Base-by-base conservation (phyloP, 257 asterid species). In the Oldenlandia corymbosa region DNA sequence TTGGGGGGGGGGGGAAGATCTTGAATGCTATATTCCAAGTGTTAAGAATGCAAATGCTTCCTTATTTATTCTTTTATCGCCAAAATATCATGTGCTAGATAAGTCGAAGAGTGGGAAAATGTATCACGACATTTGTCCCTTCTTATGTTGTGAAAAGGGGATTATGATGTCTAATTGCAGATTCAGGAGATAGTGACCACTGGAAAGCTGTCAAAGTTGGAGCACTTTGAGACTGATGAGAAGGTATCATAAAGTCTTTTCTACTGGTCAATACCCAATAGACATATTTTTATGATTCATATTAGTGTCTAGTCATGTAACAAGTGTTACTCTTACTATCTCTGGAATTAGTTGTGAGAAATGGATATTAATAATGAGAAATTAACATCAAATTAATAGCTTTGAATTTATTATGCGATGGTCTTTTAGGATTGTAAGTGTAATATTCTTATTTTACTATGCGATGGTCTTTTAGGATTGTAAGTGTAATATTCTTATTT, bases 121-220 rank as follows among this genome's bases (percentile, higher is more conserved):
- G 9, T 58, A 59, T 41, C 20, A 13, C 47, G 2, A 39, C 53
- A 7, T 68, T 37, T 41, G 63, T 27, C n/a, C 21, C 47, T 68
- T 47, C 61, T 20, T 49, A 11, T 28, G 46, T 17, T 28, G 47
- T 60, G 60, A 59, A 43, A 69, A 69, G 47, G 47, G 43, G 28
- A 36, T 7, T 17, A n/a, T 60, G 20, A 43, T 74, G 65, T 65
- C 62, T 78, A 52, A 42, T 79, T 78, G 71, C 90, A 92, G 99
- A 87, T 92, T 78, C 95, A 84, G 84, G 99, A 92, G 85, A 92
- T 92, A 78, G 85, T 89, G 79, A 85, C 76, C 58, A 92, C 96
- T 16, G 96, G 99, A 65, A 92, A 80, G 84, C 91, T 92, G 27
- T 81, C 96, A 61, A 92, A 92, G 81, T 75, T 92, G 89, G 97